Evolutionary conservation across 2,329 filamentous ascomycete genomes (phyloP), one percentile per base, ranked within the genome.

Genomic region (Myriosclerotinia duriaeana): DNA sequence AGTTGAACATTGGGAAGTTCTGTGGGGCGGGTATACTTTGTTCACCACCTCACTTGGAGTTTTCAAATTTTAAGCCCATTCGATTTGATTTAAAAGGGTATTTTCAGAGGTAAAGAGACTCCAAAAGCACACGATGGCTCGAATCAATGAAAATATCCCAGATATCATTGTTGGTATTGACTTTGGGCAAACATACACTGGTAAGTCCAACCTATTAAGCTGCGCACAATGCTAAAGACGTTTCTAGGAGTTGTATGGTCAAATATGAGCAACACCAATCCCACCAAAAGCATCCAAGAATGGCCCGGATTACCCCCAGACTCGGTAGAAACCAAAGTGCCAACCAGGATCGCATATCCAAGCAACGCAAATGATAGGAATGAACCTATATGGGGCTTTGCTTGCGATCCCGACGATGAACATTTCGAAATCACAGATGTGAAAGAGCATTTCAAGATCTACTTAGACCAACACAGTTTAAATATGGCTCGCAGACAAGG

Each of bases 121-220:
- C 3, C 20, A 15, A 22, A 14, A 62, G 26, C 12, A 15, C 48
- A 14, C 17, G 11, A 64, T 64, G 62, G 62, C 42, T 30, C 20
- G 53, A 40, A 34, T 50, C 2, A 48, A 42, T n/a, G 9, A 26
- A 5, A 44, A 61, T 42, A 14, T 34, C 59, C 40, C 46, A n/a
- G 38, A 46, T 36, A 22, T 63, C 26, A 20, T 60, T 17, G 63
- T 54, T 20, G 52, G 42, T n/a, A 59, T 54, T 48, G 54, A 75
- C 77, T 66, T 61, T 38, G 64, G 50, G n/a, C 54, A 67, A 34
- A 66, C 46, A 38, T 66, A 66, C 46, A 61, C 64, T 54, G 64
- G 64, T 61, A 66, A 46, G 40, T 36, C 26, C n/a, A 42, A 11
- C 36, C 17, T 11, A 34, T 5, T 14, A 36, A 52, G 1, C 5